A percentile compares a stretch with the other conserved stretches of the same genome.
Evolutionary conservation across 371 early-diverging fungal genomes (phyloP).

Genomic region (Capillidium heterosporum): DNA sequence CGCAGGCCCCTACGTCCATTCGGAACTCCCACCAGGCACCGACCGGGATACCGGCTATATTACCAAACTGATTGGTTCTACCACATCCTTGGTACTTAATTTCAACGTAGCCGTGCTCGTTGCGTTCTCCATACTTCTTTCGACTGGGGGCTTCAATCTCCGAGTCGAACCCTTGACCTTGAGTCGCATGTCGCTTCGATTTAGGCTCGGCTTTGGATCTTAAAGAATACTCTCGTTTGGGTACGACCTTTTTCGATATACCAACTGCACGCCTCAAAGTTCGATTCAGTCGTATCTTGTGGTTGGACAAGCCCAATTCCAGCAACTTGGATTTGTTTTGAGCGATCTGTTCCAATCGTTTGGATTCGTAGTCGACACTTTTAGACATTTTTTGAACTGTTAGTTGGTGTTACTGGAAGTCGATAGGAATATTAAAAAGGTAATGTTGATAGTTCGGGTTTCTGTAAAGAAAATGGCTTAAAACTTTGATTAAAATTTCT

Average conservation of each 20-base stretch:
- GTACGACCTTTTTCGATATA: not conserved
- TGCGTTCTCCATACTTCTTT: not conserved
- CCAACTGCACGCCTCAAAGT: not conserved
- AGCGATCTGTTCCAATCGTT: constrained; percentile 4
- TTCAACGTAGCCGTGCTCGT: too few relatives aligned
- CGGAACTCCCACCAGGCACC: constrained; percentile 10
- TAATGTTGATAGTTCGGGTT: too few relatives aligned
- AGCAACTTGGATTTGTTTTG: constrained; percentile 3
- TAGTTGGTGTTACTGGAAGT: too few relatives aligned
- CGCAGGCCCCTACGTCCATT: constrained; percentile 6
- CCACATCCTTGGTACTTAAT: not conserved
- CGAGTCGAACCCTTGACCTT: not conserved
- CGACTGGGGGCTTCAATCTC: not conserved
- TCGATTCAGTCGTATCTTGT: too few relatives aligned
- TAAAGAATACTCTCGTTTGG: not conserved
- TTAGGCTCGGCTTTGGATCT: not conserved
- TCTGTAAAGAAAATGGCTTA: too few relatives aligned
- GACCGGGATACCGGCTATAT: constrained; percentile 10
- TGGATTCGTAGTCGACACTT: constrained; percentile 7
- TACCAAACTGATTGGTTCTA: constrained; percentile 9
- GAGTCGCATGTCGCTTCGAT: not conserved
- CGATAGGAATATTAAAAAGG: too few relatives aligned
- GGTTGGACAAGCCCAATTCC: constrained; percentile 4
- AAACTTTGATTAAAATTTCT: too few relatives aligned
- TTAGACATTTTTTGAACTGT: too few relatives aligned